A percentile compares a stretch with the other conserved stretches of the same genome.
Conservation (phyloP, 192 early-diverging fungal species). For the Mortierella claussenii region DNA sequence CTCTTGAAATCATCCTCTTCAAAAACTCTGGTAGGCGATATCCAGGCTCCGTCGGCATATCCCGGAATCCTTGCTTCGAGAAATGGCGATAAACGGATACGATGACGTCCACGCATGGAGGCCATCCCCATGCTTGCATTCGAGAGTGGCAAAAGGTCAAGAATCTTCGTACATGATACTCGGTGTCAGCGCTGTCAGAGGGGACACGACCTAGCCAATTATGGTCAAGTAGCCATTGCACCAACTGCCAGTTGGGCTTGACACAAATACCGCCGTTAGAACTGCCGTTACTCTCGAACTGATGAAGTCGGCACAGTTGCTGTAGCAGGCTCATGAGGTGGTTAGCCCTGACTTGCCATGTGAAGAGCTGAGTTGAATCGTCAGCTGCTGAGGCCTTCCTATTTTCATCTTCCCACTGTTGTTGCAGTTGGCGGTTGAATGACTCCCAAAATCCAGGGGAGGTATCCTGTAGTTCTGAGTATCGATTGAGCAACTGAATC, state of each 20-base stretch:
- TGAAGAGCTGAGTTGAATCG: no score
- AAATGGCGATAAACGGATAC: conserved; percentile 11
- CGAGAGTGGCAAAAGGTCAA: conserved; percentile 20
- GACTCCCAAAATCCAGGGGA: conserved; percentile 13
- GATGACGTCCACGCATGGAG: conserved; percentile 4
- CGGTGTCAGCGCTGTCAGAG: not conserved
- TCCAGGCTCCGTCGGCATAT: conserved; percentile 37
- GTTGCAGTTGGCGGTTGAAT: conserved; percentile 13
- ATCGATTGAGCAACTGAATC: conserved; percentile 16
- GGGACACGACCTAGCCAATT: not conserved
- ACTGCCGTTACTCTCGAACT: conserved; percentile 32
- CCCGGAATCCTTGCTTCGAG: conserved; percentile 12
- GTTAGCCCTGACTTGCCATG: not conserved
- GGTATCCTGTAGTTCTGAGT: not conserved
- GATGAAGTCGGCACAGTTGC: conserved; percentile 21
- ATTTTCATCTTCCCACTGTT: conserved; percentile 2
- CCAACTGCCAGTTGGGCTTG: conserved; percentile 25
- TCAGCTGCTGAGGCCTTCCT: not conserved
- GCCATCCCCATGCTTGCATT: conserved; percentile 22
- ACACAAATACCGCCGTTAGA: conserved; percentile 8
- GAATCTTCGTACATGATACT: conserved; percentile 10
- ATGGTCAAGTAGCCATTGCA: conserved; percentile 15
- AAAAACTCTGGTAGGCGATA: conserved; percentile 44
- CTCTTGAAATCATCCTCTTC: conserved; percentile 15
- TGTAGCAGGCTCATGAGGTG: conserved; percentile 13